A percentile compares a stretch with the other conserved stretches of the same genome.
These are phyloP conservation scores for Exobasidium cylindrosporum DNA, from an alignment of 1,284 basidiomycete species.

Conservation along the genomic window DNA sequence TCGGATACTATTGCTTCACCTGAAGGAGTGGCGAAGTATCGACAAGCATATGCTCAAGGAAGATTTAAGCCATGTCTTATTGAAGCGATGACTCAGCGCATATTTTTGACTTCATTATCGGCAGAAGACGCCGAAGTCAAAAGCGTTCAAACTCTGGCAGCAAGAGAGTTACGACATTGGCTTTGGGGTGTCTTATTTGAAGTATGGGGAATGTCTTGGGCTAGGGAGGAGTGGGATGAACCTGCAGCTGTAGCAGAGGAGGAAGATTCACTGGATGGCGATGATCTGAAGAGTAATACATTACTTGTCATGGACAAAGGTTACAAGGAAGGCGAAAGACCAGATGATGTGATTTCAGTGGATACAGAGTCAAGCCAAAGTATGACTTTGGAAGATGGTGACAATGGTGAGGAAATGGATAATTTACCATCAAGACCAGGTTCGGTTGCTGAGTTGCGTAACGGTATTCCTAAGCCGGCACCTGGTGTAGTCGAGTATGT, in stretches of 20 bases:
- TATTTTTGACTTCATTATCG: constrained; percentile 22
- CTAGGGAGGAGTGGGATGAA: constrained; percentile 34
- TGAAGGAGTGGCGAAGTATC: constrained; percentile 20
- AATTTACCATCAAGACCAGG: constrained; percentile 29
- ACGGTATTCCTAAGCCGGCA: constrained; percentile 25
- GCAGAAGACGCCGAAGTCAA: constrained; percentile 40
- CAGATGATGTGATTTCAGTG: constrained; percentile 41
- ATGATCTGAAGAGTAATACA: not conserved
- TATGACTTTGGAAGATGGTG: constrained; percentile 14
- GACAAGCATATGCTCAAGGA: constrained; percentile 23
- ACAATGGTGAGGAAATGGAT: constrained; percentile 25
- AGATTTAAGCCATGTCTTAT: constrained; percentile 25
- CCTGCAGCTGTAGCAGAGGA: constrained; percentile 13
- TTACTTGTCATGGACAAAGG: constrained; percentile 12
- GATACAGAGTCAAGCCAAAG: constrained; percentile 31
- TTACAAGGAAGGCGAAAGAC: constrained; percentile 19
- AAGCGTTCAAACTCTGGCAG: constrained; percentile 27
- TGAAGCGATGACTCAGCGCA: constrained; percentile 25
- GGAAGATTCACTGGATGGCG: constrained; percentile 14
- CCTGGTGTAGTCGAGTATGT: constrained; percentile 37
- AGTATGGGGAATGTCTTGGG: constrained; percentile 43
- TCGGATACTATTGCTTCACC: not conserved
- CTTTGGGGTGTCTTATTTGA: constrained; percentile 32
- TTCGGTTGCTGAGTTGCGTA: constrained; percentile 21
- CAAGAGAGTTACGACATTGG: constrained; percentile 30